Conservation (phyloP, 257 asterid species). For the Datura wrightii region DNA sequence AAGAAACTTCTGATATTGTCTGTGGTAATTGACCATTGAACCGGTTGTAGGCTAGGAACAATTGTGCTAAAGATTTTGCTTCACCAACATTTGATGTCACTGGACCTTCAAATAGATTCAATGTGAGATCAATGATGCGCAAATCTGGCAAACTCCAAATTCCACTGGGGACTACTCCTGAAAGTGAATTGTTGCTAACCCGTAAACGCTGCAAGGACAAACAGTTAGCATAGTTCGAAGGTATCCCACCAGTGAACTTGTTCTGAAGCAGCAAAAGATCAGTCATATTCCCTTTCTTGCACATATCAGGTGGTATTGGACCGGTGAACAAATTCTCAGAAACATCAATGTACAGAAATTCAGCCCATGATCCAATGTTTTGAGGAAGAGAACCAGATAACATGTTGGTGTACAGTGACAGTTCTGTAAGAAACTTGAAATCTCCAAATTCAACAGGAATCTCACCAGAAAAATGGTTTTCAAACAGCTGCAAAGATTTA, state of each 20-base stretch:
- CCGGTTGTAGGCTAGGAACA: conserved; percentile 43
- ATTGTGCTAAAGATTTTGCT: conserved; percentile 49
- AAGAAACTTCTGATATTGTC: conserved; percentile 46
- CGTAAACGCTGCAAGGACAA: conserved; percentile 44
- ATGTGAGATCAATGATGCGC: conserved; percentile 43
- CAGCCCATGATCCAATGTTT: conserved; percentile 53
- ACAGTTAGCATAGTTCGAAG: conserved; percentile 48
- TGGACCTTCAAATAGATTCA: conserved; percentile 50
- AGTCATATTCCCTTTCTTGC: conserved; percentile 43
- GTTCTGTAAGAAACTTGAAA: conserved; percentile 39
- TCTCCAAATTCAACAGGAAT: conserved; percentile 54
- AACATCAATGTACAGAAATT: conserved; percentile 44
- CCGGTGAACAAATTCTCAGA: conserved; percentile 48
- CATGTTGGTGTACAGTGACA: conserved; percentile 45
- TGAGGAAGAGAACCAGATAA: conserved; percentile 50
- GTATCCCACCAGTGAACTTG: conserved; percentile 50
- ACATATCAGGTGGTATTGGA: conserved; percentile 58
- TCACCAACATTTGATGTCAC: conserved; percentile 45
- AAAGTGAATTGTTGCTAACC: conserved; percentile 49
- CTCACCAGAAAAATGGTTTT: conserved; percentile 50
- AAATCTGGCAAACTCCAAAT: conserved; percentile 52
- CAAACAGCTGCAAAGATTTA: conserved; percentile 47
- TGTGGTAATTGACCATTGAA: conserved; percentile 49
- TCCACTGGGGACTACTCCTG: conserved; percentile 48
- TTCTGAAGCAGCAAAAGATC: conserved; percentile 48